Evolutionary conservation across 202 grass and related monocot genomes (phyloP), one percentile per base, ranked within the genome.

Genomic region (Digitaria exilis): DNA sequence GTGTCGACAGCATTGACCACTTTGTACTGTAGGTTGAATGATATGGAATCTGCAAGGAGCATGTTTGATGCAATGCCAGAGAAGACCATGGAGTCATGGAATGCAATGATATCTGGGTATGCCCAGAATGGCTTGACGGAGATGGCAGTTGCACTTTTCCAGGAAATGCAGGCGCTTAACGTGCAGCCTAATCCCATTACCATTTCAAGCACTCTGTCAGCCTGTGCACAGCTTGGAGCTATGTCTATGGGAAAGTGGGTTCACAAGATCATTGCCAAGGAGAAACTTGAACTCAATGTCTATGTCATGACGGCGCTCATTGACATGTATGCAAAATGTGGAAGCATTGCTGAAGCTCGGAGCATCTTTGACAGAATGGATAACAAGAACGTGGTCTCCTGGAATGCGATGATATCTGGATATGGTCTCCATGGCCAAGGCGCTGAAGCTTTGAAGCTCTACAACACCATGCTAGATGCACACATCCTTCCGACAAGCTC

Each of bases 311-410:
- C 90, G 56, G 83, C 95, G 0, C 88, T 97, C 2, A 87, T 93
- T 49, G 90, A 97, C 84, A 97, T 97, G 92, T 94, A 97, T 69
- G 87, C 70, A 0, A 94, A 97, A 26, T 97, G 88, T 39, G 94
- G 90, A 84, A 89, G 84, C 64, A 82, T 94, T 66, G 76, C 76
- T 21, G 84, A 88, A 90, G 92, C 92, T 84, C 78, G 72, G 21
- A 74, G 83, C 22, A 89, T 97, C 26, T 94, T 94, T 13, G 62
- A 97, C 42, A 85, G 64, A 62, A 94, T 86, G 90, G 66, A 80
- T 71, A 87, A 97, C 65, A 97, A 91, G 87, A 97, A 93, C 44
- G 89, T 91, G 56, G 88, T 97, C 43, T 89, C 92, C 21, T 89
- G 90, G 86, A 94, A 91, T 82, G 90, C 82, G 0, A 93, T 93